These are phyloP conservation scores for Amphibolis antarctica DNA, from an alignment of 106 monocot species.

Conservation along the genomic window DNA sequence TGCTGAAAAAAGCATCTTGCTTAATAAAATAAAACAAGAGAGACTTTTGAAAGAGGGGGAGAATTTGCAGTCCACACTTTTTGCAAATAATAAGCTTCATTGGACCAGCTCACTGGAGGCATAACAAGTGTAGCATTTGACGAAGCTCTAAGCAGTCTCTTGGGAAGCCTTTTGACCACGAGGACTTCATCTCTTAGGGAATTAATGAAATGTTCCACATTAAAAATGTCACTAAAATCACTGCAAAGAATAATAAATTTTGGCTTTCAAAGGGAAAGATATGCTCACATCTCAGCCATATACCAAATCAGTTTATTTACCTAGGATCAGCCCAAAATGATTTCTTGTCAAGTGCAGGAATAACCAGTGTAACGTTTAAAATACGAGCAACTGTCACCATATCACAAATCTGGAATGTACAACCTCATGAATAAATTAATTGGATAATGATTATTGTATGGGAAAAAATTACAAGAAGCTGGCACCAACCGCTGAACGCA, in stretches of 20 bases:
- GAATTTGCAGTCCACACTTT: slow-evolving; percentile 41
- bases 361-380: slow-evolving; percentile 84
- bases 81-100: slow-evolving; percentile 52
- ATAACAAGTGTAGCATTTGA: slow-evolving; percentile 31
- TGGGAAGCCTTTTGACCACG: too few species aligned
- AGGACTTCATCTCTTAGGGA: too few species aligned
- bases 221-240: background rate
- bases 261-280: background rate
- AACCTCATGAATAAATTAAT: slow-evolving; percentile 9
- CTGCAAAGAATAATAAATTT: slow-evolving; percentile 11
- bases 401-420: slow-evolving; percentile 59
- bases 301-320: slow-evolving; percentile 20
- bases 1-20: too few species aligned
- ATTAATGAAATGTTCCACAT: too few species aligned
- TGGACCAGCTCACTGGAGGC: slow-evolving; percentile 42
- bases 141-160: background rate
- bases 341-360: slow-evolving; percentile 74
- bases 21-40: too few species aligned
- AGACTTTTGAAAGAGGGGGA: background rate
- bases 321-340: slow-evolving; percentile 96
- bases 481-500: slow-evolving; percentile 76
- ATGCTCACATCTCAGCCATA: background rate
- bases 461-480: background rate
- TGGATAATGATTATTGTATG: background rate
- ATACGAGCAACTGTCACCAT: slow-evolving; percentile 95